Evolutionary conservation across 257 asterid genomes (phyloP).

Genomic region (Primulina tabacum): DNA sequence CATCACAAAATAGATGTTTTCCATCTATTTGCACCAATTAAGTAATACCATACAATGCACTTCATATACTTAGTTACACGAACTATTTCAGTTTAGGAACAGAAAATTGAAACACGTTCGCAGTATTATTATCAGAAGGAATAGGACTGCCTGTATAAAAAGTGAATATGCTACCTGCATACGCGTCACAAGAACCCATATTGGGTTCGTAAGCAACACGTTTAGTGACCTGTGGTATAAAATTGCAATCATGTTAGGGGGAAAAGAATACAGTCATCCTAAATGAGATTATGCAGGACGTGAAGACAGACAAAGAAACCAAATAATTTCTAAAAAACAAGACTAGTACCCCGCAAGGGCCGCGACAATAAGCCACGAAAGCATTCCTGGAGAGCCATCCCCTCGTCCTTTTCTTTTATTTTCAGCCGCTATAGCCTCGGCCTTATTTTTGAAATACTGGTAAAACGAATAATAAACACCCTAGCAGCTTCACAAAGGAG

Average conservation of each 20-base stretch:
- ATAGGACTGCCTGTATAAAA: neutral
- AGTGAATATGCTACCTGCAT: constrained; percentile 64
- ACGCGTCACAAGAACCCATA: constrained; percentile 95
- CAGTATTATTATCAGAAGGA: neutral
- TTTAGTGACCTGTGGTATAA: constrained; percentile 56
- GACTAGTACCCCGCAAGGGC: constrained; percentile 77
- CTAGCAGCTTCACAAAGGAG: constrained; percentile 44
- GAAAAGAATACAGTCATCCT: neutral
- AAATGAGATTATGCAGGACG: neutral
- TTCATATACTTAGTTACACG: too few relatives aligned
- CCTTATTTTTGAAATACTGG: constrained; percentile 89
- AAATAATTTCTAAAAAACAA: neutral
- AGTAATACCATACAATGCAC: too few relatives aligned
- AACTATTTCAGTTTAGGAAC: too few relatives aligned
- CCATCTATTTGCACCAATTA: neutral
- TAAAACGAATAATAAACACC: constrained; percentile 81
- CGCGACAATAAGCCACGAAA: constrained; percentile 90
- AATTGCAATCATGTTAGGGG: constrained; percentile 7
- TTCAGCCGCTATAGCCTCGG: constrained; percentile 62
- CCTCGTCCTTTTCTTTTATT: constrained; percentile 62
- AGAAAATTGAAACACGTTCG: neutral
- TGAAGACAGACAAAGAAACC: constrained; percentile 7
- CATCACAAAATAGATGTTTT: neutral
- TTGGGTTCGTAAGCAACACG: constrained; percentile 78
- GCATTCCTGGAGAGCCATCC: constrained; percentile 88